Conservation (phyloP, 2,329 filamentous ascomycete genomes). For the Neopestalotiopsis clavispora region DNA sequence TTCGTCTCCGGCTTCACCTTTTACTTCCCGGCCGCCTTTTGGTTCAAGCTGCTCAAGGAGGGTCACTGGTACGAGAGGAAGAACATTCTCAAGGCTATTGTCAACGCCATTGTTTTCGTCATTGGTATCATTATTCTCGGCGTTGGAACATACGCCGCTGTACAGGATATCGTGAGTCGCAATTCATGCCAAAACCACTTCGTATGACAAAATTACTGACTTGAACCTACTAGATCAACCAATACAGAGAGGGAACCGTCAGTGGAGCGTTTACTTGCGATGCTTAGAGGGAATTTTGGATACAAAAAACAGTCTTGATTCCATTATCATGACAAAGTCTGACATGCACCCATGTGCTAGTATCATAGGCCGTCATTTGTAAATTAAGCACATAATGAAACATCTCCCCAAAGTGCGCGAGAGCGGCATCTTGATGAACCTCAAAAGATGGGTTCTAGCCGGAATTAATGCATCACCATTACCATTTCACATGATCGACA, state of each 20-base stretch:
- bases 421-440: no score
- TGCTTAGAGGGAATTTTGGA: not conserved
- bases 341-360: no score
- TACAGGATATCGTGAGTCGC: conserved; percentile 38
- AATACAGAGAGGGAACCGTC: conserved; percentile 7
- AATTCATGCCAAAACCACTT: not conserved
- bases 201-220: not conserved
- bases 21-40: conserved; percentile 40
- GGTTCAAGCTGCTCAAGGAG: conserved; percentile 38
- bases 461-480: no score
- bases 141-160: conserved; percentile 37
- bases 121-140: conserved; percentile 36
- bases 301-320: no score
- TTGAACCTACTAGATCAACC: conserved; percentile 3
- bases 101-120: conserved; percentile 34
- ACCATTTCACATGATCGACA: no score
- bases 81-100: conserved; percentile 29
- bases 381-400: no score
- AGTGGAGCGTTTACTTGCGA: conserved; percentile 11
- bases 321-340: no score
- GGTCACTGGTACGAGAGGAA: conserved; percentile 33
- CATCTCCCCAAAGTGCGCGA: no score
- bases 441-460: no score
- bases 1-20: conserved; percentile 54
- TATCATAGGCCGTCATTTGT: no score